Evolutionary conservation across 1,284 basidiomycete genomes (phyloP), one percentile per base, ranked within the genome.

Genomic region (Ceraceosorus guamensis): DNA sequence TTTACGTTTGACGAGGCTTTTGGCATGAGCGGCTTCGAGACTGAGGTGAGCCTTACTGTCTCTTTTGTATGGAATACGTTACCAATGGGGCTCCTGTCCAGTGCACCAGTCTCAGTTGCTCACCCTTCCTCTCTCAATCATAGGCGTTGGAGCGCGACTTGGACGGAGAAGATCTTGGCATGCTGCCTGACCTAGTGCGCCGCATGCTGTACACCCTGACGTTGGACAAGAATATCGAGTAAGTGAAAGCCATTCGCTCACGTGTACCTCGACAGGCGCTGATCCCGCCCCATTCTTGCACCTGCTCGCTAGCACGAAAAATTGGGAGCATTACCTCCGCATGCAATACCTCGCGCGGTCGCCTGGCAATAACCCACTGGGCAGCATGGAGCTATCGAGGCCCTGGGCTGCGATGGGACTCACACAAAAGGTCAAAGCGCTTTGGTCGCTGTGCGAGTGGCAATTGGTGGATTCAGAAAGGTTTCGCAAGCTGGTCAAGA

Each of bases 401-500:
- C 62, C 59, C 0, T 82, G 81, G 81, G 75, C 69, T 2, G 76
- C 79, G 5, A 66, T 82, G 1, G 76, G 77, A 2, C 56, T 82
- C 11, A 65, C 76, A 18, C 75, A 79, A 56, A 81, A 82, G 72
- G 60, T 81, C 46, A 52, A 55, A 6, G 59, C 61, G 8, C 52
- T 75, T 10, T 62, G 71, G 43, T 58, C 61, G 48, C 55, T 72
- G 8, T 81, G 80, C 68, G 81, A 83, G 62, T 82, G 81, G 81
- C 81, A 82, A 63, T 69, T 82, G 62, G 70, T 69, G 46, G 79
- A 81, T 53, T 78, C 81, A 0, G 78, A 79, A 14, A 71, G 79
- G 4, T 82, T 82, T 60, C 69, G 81, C 48, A 79, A 77, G 16
- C 68, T 81, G 16, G 67, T 81, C 39, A 78, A 77, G 59, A 75